Evolutionary conservation across 441 rosid species (phyloP), one percentile per base, ranked within the genome.

Genomic region (Populus hybrid): DNA sequence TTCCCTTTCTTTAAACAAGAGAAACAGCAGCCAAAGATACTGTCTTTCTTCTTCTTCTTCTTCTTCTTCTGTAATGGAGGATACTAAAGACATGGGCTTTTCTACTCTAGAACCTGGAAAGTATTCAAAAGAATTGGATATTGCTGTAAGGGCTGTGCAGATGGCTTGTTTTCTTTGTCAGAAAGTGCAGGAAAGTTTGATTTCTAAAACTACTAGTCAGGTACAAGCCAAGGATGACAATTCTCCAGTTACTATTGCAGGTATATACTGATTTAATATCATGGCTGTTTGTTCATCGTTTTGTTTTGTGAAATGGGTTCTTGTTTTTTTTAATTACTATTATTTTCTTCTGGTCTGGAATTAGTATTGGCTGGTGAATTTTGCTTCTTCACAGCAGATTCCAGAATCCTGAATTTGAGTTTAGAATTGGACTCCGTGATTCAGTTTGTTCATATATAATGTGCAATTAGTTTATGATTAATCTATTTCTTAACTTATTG

Each of bases 191-290:
- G 89, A 82, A 1, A 74, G 79, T 40, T 77, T 91, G 81, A 79
- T 91, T 79, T 81, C 87, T 6, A 88, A 84, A 70, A 50, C 76
- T 42, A n/a, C 1, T 69, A n/a, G 32, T 74, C 85, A 78, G 23
- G 84, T 91, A 28, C 89, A 85, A 42, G 83, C 90, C 70, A 89
- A 89, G 86, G 89, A 87, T 53, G 95, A 89, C n/a, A 80, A 87
- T 71, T 91, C 92, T 66, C 93, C 83, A 8, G 91, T 89, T 75
- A 91, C 91, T 10, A 76, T 91, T 72, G 91, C 92, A 6, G 95
- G 95, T 91, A 79, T 76, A 21, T 67, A 0, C 8, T 28, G 1
- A 19, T 0, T 8, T 46, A 40, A 8, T 6, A 30, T 30, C 32
- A 30, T 30, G 32, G 32, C 32, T 69, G 12, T 2, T 9, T 64